Base-by-base conservation (phyloP, 1,284 basidiomycete genomes). In the Dichomitus squalens region DNA sequence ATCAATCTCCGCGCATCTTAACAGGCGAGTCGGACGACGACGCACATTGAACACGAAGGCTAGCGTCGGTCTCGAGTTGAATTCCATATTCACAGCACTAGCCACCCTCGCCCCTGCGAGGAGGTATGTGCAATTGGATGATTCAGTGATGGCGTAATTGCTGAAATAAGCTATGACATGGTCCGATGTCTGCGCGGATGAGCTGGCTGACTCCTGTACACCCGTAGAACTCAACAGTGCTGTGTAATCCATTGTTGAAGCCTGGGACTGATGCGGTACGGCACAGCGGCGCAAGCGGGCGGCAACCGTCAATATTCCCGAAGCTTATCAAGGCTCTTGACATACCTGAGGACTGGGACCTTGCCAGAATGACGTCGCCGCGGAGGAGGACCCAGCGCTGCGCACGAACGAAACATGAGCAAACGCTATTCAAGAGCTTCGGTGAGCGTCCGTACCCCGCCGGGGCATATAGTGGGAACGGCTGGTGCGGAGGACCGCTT, bases 11-110 rank as follows among this genome's bases (percentile, higher is more conserved):
- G 16, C 18, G 4, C 27, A 18, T 46, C 1, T 29, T 18, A 18
- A 16, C 11, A 18, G 2, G 23, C 40, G 21, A 44, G n/a, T 3
- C n/a, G 33, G 52, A 44, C 51, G 58, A 44, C 25, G 52, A 64
- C 83, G 60, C 60, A 89, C 88, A 29, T 86, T 77, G 69, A 91
- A 91, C 21, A 87, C 85, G 62, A 90, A 91, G 53, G 88, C 77
- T 20, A 90, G 70, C 1, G 79, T 75, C 58, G 80, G 84, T 55
- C 75, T 76, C 4, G 86, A 85, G 51, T 80, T 76, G 65, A 85
- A 79, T 51, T 88, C 84, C 16, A 88, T 77, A 29, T 75, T 73
- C 18, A 79, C 75, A 0, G 84, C 83, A 55, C 87, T 85, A 8
- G 86, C 81, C 64, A 88, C 87, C 0, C 84, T 87, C 0, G 82